Evolutionary conservation across 352 stramenopile genomes (phyloP).

Genomic region (Globisporangium barbulae): DNA sequence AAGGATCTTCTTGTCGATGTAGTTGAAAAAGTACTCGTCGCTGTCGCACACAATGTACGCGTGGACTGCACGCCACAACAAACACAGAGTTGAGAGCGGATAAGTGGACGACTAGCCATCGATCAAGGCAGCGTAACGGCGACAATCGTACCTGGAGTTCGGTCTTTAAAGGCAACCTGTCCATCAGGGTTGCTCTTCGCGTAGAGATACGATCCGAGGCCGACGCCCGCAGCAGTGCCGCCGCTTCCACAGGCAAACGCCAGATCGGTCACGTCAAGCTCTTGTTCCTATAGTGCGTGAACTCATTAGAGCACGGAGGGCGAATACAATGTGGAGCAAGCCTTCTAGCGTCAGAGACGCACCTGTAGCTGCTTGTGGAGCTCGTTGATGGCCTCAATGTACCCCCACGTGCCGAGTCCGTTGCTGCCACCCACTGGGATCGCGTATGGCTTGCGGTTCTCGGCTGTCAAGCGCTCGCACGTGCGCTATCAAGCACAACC

Average conservation of each 20-base stretch:
- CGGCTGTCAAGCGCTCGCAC: conserved; percentile 49
- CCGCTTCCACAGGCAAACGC: conserved; percentile 84
- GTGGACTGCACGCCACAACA: conserved; percentile 30
- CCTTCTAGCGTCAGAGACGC: neutral
- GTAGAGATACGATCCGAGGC: conserved; percentile 69
- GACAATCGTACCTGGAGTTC: conserved; percentile 25
- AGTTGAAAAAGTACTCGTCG: conserved; percentile 79
- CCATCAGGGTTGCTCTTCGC: conserved; percentile 19
- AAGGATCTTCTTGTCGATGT: conserved; percentile 74
- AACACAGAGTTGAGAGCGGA: neutral
- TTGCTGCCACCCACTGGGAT: conserved; percentile 91
- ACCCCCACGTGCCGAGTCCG: conserved; percentile 91
- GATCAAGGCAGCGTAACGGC: neutral
- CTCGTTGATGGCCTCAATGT: conserved; percentile 91
- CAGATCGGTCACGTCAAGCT: conserved; percentile 70
- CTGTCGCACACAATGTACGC: conserved; percentile 87
- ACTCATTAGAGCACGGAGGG: neutral
- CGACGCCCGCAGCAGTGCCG: conserved; percentile 74
- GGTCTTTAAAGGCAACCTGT: conserved; percentile 34
- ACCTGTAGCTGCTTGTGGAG: conserved; percentile 70
- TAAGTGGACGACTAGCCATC: neutral
- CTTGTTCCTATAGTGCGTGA: conserved; percentile 24
- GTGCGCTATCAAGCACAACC: conserved; percentile 29
- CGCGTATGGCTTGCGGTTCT: conserved; percentile 68
- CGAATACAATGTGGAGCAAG: neutral